A percentile compares a stretch with the other conserved stretches of the same genome.
Evolutionary conservation across 2,329 filamentous ascomycete species (phyloP).

Genomic region (Rhinocladiella similis): DNA sequence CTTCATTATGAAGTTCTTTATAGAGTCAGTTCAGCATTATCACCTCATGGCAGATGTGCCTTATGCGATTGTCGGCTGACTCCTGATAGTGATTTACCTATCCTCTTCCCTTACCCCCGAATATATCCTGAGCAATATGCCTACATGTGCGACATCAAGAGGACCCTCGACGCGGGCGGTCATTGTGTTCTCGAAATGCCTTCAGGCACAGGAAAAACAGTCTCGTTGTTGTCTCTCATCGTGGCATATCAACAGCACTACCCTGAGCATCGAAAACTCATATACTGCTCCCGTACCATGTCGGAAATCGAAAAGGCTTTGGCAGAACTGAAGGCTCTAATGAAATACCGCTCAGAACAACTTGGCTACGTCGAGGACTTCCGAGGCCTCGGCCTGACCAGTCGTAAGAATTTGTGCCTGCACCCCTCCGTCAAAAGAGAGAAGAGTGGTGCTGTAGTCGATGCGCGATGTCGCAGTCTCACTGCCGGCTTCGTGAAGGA

Average conservation of each 20-base stretch:
- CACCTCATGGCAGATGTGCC: not conserved
- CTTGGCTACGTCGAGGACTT: conserved; percentile 93
- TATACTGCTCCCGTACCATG: conserved; percentile 99
- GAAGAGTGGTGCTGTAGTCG: conserved; percentile 91
- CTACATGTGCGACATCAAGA: conserved; percentile 83
- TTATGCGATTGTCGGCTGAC: conserved; percentile 22
- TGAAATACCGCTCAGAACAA: conserved; percentile 90
- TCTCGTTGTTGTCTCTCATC: conserved; percentile 91
- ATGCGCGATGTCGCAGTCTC: conserved; percentile 91
- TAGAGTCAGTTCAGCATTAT: conserved; percentile 55
- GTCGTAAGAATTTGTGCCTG: conserved; percentile 94
- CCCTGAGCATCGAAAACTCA: conserved; percentile 90
- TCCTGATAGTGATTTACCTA: conserved; percentile 60
- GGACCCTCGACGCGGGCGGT: conserved; percentile 87
- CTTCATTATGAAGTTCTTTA: conserved; percentile 72
- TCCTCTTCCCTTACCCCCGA: conserved; percentile 73
- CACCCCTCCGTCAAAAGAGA: conserved; percentile 95
- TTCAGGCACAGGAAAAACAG: conserved; percentile 96
- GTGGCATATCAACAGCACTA: conserved; percentile 95
- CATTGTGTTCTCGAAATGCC: conserved; percentile 99
- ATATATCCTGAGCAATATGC: conserved; percentile 75
- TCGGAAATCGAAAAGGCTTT: conserved; percentile 98
- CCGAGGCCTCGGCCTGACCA: conserved; percentile 85
- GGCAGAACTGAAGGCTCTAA: conserved; percentile 83
- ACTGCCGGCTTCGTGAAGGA: conserved; percentile 97